Evolutionary conservation across 176 grass and related monocot species (phyloP).

Genomic region (Bromus sterilis): DNA sequence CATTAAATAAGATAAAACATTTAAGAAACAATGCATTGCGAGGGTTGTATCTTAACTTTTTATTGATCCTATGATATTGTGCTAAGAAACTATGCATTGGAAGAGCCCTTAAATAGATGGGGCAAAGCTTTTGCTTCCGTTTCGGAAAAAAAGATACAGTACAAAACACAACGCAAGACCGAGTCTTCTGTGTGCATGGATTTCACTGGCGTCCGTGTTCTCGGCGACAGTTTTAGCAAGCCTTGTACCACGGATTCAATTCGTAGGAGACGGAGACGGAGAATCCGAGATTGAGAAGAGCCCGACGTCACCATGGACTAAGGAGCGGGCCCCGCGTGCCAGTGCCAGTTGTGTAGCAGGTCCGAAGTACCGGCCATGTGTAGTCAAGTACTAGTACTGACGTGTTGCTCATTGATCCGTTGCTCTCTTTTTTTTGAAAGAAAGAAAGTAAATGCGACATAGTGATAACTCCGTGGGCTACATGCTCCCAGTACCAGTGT

Average conservation of each 20-base stretch:
- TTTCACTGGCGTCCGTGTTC: background rate
- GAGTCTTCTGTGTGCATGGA: background rate
- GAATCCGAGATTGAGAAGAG: background rate
- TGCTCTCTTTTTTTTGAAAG: background rate
- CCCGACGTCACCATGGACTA: background rate
- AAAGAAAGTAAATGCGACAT: background rate
- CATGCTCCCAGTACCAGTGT: background rate
- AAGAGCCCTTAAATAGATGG: too few relatives aligned
- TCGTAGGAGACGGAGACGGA: background rate
- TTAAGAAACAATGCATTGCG: too few relatives aligned
- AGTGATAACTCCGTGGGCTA: background rate
- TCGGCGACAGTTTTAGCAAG: background rate
- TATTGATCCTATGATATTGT: too few relatives aligned
- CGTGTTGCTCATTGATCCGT: background rate
- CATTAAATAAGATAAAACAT: too few relatives aligned
- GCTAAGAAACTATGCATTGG: too few relatives aligned
- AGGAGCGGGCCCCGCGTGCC: background rate
- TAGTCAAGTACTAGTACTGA: background rate
- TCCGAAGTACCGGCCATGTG: too few relatives aligned
- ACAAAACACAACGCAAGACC: too few relatives aligned
- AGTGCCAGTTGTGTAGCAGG: background rate
- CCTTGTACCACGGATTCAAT: background rate
- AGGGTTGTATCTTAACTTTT: too few relatives aligned
- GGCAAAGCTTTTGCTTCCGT: too few relatives aligned
- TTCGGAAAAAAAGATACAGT: too few relatives aligned